Conservation (phyloP, 129 eudicot genomes). For the Flaveria sonorensis region DNA sequence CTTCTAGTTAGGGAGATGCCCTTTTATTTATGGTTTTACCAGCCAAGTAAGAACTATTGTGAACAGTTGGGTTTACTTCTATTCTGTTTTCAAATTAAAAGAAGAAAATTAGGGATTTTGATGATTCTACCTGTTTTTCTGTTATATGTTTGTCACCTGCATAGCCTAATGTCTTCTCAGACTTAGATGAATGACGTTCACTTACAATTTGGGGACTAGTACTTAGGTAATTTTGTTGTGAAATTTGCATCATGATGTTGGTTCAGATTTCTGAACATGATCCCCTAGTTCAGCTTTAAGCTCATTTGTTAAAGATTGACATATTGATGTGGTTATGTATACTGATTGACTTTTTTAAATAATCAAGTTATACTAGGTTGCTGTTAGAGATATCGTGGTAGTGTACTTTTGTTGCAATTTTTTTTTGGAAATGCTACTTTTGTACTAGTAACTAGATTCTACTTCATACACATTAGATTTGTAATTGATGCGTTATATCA, state of each 20-base stretch:
- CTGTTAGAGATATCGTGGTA: slow-evolving; percentile 1
- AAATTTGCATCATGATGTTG: slow-evolving; percentile 16
- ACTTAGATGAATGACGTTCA: slow-evolving; percentile 1
- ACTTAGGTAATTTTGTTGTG: neutral
- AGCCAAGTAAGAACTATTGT: neutral
- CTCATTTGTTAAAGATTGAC: neutral
- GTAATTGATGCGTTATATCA: neutral
- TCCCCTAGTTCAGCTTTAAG: neutral
- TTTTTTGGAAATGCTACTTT: slow-evolving; percentile 10
- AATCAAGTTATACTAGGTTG: neutral
- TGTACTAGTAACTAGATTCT: slow-evolving; percentile 2
- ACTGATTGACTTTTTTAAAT: neutral
- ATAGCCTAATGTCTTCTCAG: slow-evolving; percentile 17
- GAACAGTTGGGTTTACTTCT: slow-evolving; percentile 8
- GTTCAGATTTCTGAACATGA: slow-evolving; percentile 2
- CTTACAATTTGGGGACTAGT: neutral
- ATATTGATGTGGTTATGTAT: slow-evolving; percentile 6
- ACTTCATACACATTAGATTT: slow-evolving; percentile 4
- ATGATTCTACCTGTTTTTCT: slow-evolving; percentile 10
- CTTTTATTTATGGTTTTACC: neutral
- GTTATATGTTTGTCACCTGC: neutral
- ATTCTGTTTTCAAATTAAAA: neutral
- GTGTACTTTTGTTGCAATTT: neutral
- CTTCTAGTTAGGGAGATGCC: slow-evolving; percentile 10
- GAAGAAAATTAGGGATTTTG: slow-evolving; percentile 14